Percentiles rank a stretch among this genome's conserved stretches.
phyloP scores from a whole-genome alignment of 441 rosid species.

The Gossypium davidsonii region DNA sequence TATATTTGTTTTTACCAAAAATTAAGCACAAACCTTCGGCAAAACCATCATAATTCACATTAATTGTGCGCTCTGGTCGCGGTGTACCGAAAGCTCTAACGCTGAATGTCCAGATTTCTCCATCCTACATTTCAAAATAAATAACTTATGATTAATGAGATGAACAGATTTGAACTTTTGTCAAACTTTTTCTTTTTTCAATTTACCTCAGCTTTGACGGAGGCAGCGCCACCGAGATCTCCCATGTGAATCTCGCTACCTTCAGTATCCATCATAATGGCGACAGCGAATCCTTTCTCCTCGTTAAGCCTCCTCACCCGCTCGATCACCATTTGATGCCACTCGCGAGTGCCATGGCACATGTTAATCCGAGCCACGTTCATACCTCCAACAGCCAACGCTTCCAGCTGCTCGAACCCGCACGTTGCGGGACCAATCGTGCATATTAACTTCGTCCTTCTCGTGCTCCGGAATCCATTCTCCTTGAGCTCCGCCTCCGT shows the following conservation, averaged over 20 bases:
- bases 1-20: background rate
- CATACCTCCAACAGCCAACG: slow-evolving; percentile 94
- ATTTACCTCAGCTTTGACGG: slow-evolving; percentile 76
- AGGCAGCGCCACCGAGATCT: slow-evolving; percentile 82
- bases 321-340: slow-evolving; percentile 76
- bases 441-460: slow-evolving; percentile 90
- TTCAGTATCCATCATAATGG: slow-evolving; percentile 98
- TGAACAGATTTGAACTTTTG: too few species aligned
- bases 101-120: slow-evolving; percentile 93
- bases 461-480: slow-evolving; percentile 94
- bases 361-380: slow-evolving; percentile 88
- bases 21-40: slow-evolving; percentile 56
- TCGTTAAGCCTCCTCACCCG: slow-evolving; percentile 75
- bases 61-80: slow-evolving; percentile 70
- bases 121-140: slow-evolving; percentile 48
- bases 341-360: slow-evolving; percentile 93
- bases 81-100: slow-evolving; percentile 77
- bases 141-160: background rate
- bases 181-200: background rate
- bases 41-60: slow-evolving; percentile 90
- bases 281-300: slow-evolving; percentile 92
- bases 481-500: slow-evolving; percentile 89
- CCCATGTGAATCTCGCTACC: slow-evolving; percentile 99
- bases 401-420: slow-evolving; percentile 79
- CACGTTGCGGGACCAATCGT: slow-evolving; percentile 90